A percentile compares a stretch with the other conserved stretches of the same genome.
These are phyloP conservation scores for Silene noctiflora DNA, from an alignment of 179 eudicot species.

Conservation along the genomic window DNA sequence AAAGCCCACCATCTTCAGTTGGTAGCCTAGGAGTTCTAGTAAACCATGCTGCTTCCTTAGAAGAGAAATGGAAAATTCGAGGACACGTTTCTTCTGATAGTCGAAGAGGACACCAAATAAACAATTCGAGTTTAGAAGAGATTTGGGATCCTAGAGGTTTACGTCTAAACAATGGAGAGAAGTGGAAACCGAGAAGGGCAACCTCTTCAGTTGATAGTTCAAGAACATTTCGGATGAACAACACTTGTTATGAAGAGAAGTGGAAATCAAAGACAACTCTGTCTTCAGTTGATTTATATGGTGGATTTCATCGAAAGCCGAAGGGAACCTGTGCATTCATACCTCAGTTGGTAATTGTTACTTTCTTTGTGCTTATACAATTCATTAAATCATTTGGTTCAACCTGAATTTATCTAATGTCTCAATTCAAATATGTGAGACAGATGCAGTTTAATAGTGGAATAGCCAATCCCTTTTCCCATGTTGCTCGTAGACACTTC, in stretches of 20 bases:
- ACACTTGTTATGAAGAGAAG: slow-evolving; percentile 16
- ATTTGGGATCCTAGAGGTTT: background rate
- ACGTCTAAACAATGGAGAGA: slow-evolving; percentile 12
- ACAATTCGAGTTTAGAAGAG: background rate
- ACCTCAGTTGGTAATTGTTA: slow-evolving; percentile 32
- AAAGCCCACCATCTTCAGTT: slow-evolving; percentile 18
- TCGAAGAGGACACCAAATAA: background rate
- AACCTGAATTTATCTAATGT: background rate
- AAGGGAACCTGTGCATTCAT: slow-evolving; percentile 43
- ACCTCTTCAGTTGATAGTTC: slow-evolving; percentile 14
- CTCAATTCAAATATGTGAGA: background rate
- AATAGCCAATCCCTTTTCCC: background rate
- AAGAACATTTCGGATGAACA: slow-evolving; percentile 1
- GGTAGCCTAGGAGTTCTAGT: slow-evolving; percentile 10
- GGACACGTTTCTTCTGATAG: background rate
- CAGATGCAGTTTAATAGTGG: background rate
- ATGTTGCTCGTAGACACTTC: background rate
- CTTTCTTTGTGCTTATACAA: background rate
- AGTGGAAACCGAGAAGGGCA: slow-evolving; percentile 5
- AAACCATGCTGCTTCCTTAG: slow-evolving; percentile 6
- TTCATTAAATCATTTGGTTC: background rate
- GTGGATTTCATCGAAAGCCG: slow-evolving; percentile 7
- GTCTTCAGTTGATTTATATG: slow-evolving; percentile 1
- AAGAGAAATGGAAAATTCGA: slow-evolving; percentile 15
- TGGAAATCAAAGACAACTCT: slow-evolving; percentile 3